Percentiles rank a stretch among this genome's conserved stretches.
Conservation (phyloP, 495 filamentous ascomycete species). For the Pyrenula aspistea region DNA sequence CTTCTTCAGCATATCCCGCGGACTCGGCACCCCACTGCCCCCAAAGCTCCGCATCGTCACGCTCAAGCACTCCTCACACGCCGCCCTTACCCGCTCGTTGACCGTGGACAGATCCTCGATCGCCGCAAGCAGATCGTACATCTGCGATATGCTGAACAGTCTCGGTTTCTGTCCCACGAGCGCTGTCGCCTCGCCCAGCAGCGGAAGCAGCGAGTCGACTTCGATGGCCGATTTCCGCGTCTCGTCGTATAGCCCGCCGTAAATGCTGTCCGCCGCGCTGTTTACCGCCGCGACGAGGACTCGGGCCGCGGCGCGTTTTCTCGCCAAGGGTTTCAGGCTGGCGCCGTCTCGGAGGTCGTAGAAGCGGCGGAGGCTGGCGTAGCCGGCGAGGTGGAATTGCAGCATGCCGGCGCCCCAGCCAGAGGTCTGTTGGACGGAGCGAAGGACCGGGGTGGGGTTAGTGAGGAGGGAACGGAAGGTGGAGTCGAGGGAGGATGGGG, state of each 20-base stretch:
- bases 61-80: slow-evolving; percentile 58
- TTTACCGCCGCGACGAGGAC: slow-evolving; percentile 67
- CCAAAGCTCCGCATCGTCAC: slow-evolving; percentile 35
- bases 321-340: slow-evolving; percentile 22
- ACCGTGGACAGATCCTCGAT: slow-evolving; percentile 76
- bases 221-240: slow-evolving; percentile 65
- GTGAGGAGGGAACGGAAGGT: slow-evolving; percentile 52
- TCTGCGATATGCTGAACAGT: slow-evolving; percentile 48
- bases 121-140: slow-evolving; percentile 64
- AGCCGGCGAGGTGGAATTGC: slow-evolving; percentile 75
- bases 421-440: slow-evolving; percentile 51
- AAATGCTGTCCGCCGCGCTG: slow-evolving; percentile 78
- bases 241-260: slow-evolving; percentile 75
- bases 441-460: slow-evolving; percentile 53
- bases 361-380: slow-evolving; percentile 75
- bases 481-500: slow-evolving; percentile 51
- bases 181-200: slow-evolving; percentile 59
- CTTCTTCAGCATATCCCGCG: slow-evolving; percentile 55
- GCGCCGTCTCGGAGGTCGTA: slow-evolving; percentile 61
- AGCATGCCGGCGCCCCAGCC: slow-evolving; percentile 68
- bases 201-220: slow-evolving; percentile 70
- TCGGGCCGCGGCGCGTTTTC: slow-evolving; percentile 54
- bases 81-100: slow-evolving; percentile 51
- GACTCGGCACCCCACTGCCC: slow-evolving; percentile 38
- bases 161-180: slow-evolving; percentile 6